Conservation (phyloP, 148 eudicot genomes). For the Vaccinium macrocarpon region DNA sequence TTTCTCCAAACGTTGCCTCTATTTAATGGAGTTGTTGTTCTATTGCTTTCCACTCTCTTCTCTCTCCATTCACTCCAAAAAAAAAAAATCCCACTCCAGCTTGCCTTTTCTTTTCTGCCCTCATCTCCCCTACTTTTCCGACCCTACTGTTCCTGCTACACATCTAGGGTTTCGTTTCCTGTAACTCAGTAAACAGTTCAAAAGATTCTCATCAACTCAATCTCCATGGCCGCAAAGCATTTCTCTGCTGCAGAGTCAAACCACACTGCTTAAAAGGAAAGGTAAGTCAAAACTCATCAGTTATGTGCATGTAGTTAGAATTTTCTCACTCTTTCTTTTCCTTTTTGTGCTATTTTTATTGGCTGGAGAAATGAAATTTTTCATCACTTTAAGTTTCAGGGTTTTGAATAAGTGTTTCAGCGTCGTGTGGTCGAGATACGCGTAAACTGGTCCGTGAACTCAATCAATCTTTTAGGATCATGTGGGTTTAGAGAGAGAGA, state of each 20-base stretch:
- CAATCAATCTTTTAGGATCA: not conserved
- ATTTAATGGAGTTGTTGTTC: conserved; percentile 6
- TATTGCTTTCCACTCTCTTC: conserved; percentile 1
- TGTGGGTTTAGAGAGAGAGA: not conserved
- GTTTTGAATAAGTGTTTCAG: not conserved
- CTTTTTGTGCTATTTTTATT: not conserved
- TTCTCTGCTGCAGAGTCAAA: not conserved
- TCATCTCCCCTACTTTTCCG: conserved; percentile 13
- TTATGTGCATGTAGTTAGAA: not conserved
- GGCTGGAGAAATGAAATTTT: not conserved
- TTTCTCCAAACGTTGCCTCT: not conserved
- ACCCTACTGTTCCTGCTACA: conserved; percentile 8
- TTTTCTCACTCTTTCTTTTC: not conserved
- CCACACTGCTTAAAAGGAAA: conserved; percentile 4
- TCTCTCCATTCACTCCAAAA: not conserved
- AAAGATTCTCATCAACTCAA: not conserved
- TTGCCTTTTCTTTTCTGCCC: conserved; percentile 1
- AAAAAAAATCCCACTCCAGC: conserved; percentile 3
- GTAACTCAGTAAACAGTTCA: not conserved
- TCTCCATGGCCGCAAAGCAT: not conserved
- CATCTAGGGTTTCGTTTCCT: conserved; percentile 19
- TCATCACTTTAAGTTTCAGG: not conserved
- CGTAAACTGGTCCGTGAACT: too few relatives aligned
- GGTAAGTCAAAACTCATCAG: not conserved
- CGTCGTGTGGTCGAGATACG: too few relatives aligned